Percentiles rank a stretch among this genome's conserved stretches.
Conservation (phyloP, 805 yeast genomes). For the Hermanozyma aechmeae region DNA sequence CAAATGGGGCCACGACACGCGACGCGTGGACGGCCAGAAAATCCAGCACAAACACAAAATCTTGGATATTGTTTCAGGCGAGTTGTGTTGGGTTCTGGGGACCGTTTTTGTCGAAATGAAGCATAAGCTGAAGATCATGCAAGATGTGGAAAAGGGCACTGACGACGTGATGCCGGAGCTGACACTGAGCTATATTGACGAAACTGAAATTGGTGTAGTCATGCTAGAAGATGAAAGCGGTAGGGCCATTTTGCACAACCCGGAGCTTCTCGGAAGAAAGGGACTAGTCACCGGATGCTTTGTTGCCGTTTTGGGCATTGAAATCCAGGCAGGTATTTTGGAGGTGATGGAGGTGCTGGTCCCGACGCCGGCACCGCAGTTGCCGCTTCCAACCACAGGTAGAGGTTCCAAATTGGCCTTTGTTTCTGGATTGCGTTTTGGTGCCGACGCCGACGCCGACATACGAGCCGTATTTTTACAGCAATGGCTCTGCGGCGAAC, state of each 20-base stretch:
- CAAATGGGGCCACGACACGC: slow-evolving; percentile 48
- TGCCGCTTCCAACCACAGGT: slow-evolving; percentile 13
- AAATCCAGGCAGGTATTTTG: slow-evolving; percentile 73
- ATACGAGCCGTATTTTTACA: slow-evolving; percentile 47
- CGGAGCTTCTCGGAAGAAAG: slow-evolving; percentile 40
- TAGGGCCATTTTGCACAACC: slow-evolving; percentile 61
- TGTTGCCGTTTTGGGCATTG: slow-evolving; percentile 80
- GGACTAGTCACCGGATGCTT: slow-evolving; percentile 85
- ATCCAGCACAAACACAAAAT: slow-evolving; percentile 29
- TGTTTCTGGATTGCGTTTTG: slow-evolving; percentile 65
- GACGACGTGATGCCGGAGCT: slow-evolving; percentile 40
- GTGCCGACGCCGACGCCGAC: slow-evolving; percentile 34
- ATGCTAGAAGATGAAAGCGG: slow-evolving; percentile 93
- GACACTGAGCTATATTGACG: slow-evolving; percentile 23
- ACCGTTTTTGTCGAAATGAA: slow-evolving; percentile 79
- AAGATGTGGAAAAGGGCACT: slow-evolving; percentile 59
- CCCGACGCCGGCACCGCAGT: slow-evolving; percentile 59
- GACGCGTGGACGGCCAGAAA: slow-evolving; percentile 21
- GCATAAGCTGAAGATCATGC: slow-evolving; percentile 75
- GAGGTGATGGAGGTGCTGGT: slow-evolving; percentile 72
- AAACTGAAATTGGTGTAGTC: slow-evolving; percentile 37
- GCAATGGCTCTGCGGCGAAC: slow-evolving; percentile 65
- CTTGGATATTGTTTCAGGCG: slow-evolving; percentile 52
- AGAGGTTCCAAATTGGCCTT: slow-evolving; percentile 40
- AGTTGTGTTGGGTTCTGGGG: slow-evolving; percentile 77